Conservation (phyloP, 129 eudicot genomes). For the Helichrysum umbraculigerum region DNA sequence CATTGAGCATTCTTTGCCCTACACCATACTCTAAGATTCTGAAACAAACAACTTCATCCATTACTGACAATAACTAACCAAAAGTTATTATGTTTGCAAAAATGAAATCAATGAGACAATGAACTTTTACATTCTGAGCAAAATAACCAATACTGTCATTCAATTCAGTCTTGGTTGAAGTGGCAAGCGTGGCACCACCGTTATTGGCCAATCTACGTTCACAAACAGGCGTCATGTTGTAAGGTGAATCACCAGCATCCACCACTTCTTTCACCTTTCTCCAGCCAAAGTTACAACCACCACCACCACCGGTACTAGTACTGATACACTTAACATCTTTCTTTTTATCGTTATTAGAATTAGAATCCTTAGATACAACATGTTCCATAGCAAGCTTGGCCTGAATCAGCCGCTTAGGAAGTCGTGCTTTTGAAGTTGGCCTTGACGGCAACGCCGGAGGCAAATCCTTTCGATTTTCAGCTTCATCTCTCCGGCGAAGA, state of each 20-base stretch:
- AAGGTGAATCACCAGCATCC: conserved; percentile 52
- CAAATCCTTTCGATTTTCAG: conserved; percentile 56
- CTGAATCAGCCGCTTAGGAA: conserved; percentile 61
- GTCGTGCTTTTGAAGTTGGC: conserved; percentile 71
- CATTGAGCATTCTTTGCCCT: conserved; percentile 55
- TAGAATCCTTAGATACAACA: conserved; percentile 14
- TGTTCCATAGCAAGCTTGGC: conserved; percentile 35
- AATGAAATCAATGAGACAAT: background rate
- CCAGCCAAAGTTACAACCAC: conserved; percentile 52
- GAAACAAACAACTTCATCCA: conserved; percentile 28
- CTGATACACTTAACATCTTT: background rate
- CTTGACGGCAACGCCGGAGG: conserved; percentile 87
- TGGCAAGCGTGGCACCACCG: conserved; percentile 28
- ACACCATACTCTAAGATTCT: conserved; percentile 95
- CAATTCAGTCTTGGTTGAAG: conserved; percentile 46
- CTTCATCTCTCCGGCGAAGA: conserved; percentile 62
- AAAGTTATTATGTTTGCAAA: background rate
- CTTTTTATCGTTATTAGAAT: conserved; percentile 12
- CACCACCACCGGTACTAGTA: background rate
- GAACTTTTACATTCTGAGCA: conserved; percentile 54
- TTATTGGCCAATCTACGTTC: conserved; percentile 26
- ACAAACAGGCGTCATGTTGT: conserved; percentile 22
- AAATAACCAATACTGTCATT: conserved; percentile 69
- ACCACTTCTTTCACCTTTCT: conserved; percentile 38
- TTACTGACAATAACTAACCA: background rate